Base-by-base conservation (phyloP, 495 filamentous ascomycete species). In the Pyrenula massariospora region DNA sequence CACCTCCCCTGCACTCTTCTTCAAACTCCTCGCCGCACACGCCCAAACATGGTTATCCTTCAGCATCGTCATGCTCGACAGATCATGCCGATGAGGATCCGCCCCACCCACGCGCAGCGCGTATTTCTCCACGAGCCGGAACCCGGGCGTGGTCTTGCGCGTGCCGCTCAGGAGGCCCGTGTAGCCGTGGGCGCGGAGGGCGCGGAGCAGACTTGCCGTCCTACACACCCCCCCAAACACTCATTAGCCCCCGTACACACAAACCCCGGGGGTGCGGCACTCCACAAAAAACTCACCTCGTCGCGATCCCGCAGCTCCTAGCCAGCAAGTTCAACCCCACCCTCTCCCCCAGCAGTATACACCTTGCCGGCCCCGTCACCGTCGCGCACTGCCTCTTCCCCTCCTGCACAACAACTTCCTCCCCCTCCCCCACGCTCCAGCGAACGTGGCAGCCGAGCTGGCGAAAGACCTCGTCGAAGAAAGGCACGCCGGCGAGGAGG, bases 41-140 rank as follows among this genome's bases (percentile, higher is more conserved):
- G 88, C 87, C 86, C 89, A 94, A 24, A 98, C 83, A 68, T 98
- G 93, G 67, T 98, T 98, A 70, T 98, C 93, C 74, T 98, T 98
- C 53, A 98, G 77, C 93, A 98, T 98, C 22, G 87, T 89, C 93
- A 98, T 97, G 49, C 84, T 78, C 59, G 85, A 89, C 42, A 98
- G 72, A 70, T 97, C 94, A 69, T 95, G 88, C 12, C 93, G 80
- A 66, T 98, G 94, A 0, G 85, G 81, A 66, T 98, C 93, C 25
- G 85, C 88, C 19, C 94, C 94, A 20, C 91, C 93, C 12, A 95
- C 84, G 12, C 96, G 73, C 83, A 98, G 95, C 53, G 89, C 93
- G 67, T 97, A 98, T 75, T 98, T 98, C 75, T 98, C 93, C 1
- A 97, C 91, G 10, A 98, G 73, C 2, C 93, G 79, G 71, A 97